Evolutionary conservation across 2,329 filamentous ascomycete species (phyloP), one percentile per base, ranked within the genome.

Genomic region (Lomentospora prolificans): DNA sequence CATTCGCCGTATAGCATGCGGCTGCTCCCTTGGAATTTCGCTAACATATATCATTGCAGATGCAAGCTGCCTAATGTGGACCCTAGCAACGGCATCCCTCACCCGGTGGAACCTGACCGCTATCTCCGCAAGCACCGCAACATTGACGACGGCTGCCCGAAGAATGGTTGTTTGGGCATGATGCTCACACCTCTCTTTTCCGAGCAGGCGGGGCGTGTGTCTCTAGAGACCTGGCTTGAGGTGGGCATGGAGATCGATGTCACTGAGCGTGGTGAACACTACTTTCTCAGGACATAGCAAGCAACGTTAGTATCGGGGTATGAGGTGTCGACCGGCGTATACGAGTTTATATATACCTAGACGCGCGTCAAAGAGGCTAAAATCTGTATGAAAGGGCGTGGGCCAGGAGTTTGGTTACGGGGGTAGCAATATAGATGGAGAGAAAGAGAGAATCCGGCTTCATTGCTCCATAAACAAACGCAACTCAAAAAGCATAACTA

Each of bases 31-130:
- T 19, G 19, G 2, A 8, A n/a, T 22, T 44, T 17, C 25, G 5
- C 36, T 28, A 19, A 27, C 9, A 57, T 61, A 59, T 24, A 59
- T 41, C 30, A 22, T 36, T 7, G 10, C 52, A 78, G 76, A 55
- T 89, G 86, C 70, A 86, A 83, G 61, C 67, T 90, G 61, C 85
- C 85, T 19, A 89, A 89, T 61, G 82, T 88, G 1, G 76, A 89
- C 65, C 85, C 78, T 0, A 71, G 72, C 17, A 82, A 73, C 4
- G 86, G 79, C n/a, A 64, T 75, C 39, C 75, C 75, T 22, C 80
- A 85, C 63, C 64, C 66, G 22, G 65, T 68, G 28, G 77, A 86
- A 67, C 81, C 84, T 0, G 79, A 83, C 62, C 72, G 69, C 55
- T 80, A 83, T 0, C 69, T 87, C 58, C 72, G 81, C 31, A 75